Conservation (phyloP, 345 rosid species). For the Linum lewisii region DNA sequence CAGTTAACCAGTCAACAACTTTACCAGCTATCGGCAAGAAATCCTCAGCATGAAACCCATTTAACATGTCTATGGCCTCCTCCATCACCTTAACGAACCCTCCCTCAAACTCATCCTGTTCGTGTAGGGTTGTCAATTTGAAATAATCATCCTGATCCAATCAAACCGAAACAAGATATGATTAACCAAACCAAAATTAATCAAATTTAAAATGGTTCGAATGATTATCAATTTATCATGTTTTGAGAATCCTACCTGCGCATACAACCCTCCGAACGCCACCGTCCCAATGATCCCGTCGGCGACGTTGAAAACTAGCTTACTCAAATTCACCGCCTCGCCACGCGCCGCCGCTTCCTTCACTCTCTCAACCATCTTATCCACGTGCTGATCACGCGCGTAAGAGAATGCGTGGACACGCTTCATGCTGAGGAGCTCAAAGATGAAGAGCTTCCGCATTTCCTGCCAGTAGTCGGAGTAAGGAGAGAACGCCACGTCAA, state of each 20-base stretch:
- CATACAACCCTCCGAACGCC: conserved; percentile 5
- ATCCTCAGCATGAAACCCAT: not conserved
- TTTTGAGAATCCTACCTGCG: no score
- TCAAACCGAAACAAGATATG: no score
- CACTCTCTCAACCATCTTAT: not conserved
- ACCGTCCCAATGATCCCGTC: conserved; percentile 4
- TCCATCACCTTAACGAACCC: not conserved
- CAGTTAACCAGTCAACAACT: not conserved
- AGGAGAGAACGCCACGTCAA: conserved; percentile 8
- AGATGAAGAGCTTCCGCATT: conserved; percentile 7
- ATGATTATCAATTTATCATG: no score
- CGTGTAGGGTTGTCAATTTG: no score
- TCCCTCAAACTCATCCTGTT: not conserved
- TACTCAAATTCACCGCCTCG: not conserved
- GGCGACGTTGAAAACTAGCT: not conserved
- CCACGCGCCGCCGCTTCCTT: not conserved
- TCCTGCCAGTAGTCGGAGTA: conserved; percentile 13
- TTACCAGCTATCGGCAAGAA: not conserved
- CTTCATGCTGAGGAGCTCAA: conserved; percentile 6
- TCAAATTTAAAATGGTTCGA: no score
- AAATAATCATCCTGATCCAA: no score
- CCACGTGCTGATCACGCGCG: conserved; percentile 3
- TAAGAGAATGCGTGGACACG: not conserved
- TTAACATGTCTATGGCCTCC: not conserved
- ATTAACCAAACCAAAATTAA: no score